Percentiles rank a stretch among this genome's conserved stretches.
phyloP scores from a whole-genome alignment of 2,329 filamentous ascomycete genomes.

The Diaporthe citri region DNA sequence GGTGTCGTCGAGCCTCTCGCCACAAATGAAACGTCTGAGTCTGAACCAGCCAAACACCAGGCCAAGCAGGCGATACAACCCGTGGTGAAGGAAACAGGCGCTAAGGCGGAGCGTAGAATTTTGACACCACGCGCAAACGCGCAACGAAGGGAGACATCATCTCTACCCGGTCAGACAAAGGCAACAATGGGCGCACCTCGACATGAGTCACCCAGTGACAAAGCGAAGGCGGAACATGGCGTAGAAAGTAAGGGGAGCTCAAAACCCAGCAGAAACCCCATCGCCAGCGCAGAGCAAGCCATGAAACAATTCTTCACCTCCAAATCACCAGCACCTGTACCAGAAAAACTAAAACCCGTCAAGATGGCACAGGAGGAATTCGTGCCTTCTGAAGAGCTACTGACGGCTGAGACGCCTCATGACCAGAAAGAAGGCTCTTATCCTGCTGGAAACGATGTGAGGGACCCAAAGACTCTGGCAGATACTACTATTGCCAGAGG shows the following conservation, averaged over 20 bases:
- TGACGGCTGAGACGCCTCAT: constrained; percentile 31
- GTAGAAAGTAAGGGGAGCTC: not conserved
- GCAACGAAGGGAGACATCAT: constrained; percentile 8
- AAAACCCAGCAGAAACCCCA: not conserved
- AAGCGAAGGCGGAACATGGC: not conserved
- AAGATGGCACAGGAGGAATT: not conserved
- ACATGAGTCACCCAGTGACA: constrained; percentile 15
- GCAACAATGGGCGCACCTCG: not conserved
- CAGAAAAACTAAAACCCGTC: not conserved
- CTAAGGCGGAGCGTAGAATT: constrained; percentile 1
- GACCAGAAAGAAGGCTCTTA: constrained; percentile 2
- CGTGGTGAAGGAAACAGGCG: constrained; percentile 26
- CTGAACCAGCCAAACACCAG: constrained; percentile 31
- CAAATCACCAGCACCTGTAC: not conserved
- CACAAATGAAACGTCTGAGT: constrained; percentile 29
- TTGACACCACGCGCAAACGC: constrained; percentile 24
- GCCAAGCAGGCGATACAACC: constrained; percentile 36
- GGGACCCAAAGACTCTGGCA: not conserved
- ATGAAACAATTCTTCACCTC: not conserved
- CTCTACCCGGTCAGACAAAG: not conserved
- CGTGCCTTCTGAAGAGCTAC: constrained; percentile 22
- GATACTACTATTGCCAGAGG: not conserved
- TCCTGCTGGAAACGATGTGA: not conserved
- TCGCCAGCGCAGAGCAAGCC: not conserved
- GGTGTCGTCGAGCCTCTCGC: constrained; percentile 24